phyloP scores from a whole-genome alignment of 2,329 filamentous ascomycete species.

The Cladosporium oxysporum region DNA sequence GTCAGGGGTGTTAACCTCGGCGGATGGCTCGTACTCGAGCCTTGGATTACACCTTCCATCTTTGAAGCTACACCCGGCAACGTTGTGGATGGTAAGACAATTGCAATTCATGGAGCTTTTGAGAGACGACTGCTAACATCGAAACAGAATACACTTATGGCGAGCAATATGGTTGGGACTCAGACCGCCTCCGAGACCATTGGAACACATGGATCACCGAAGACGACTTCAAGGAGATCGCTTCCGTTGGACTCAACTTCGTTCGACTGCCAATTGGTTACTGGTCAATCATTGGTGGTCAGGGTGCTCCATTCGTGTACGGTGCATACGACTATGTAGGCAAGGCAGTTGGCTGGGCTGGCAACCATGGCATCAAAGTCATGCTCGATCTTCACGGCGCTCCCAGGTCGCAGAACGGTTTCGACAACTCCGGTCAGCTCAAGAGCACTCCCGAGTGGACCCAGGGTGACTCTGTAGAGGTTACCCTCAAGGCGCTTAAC shows the following conservation, averaged over 20 bases:
- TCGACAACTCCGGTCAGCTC: conserved; percentile 63
- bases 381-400: conserved; percentile 69
- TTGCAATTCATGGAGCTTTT: neutral
- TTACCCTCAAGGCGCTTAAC: conserved; percentile 58
- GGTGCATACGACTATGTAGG: conserved; percentile 58
- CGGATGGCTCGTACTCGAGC: conserved; percentile 65
- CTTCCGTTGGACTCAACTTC: conserved; percentile 59
- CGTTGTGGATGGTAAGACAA: conserved; percentile 46
- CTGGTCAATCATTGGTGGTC: conserved; percentile 57
- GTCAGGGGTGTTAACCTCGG: conserved; percentile 64
- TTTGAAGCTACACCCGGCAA: conserved; percentile 48
- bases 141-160: conserved; percentile 35
- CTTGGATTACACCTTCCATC: conserved; percentile 64
- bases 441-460: conserved; percentile 46
- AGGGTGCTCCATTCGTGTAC: conserved; percentile 52
- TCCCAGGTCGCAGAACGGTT: conserved; percentile 65
- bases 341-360: conserved; percentile 58
- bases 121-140: neutral
- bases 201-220: conserved; percentile 55
- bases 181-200: conserved; percentile 47
- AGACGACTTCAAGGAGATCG: conserved; percentile 60
- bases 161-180: conserved; percentile 18
- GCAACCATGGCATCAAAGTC: conserved; percentile 55
- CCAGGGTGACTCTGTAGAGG: conserved; percentile 49
- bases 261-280: conserved; percentile 62